Evolutionary conservation across 805 yeast species (phyloP).

Genomic region (Saturnispora bothae): DNA sequence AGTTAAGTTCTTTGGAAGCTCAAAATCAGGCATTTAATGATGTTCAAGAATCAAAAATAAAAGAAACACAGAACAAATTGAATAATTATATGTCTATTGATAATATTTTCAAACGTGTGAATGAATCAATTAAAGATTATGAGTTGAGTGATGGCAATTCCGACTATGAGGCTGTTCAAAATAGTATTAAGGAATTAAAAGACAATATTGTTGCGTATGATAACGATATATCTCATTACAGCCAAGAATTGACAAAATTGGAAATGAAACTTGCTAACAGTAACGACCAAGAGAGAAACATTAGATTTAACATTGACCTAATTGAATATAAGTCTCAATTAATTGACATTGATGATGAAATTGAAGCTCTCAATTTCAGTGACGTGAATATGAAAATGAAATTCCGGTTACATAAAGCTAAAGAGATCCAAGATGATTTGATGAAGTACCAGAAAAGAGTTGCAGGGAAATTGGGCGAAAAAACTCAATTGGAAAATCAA

Average conservation of each 20-base stretch:
- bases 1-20: neutral
- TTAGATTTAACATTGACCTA: conserved; percentile 34
- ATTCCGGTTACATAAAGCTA: conserved; percentile 49
- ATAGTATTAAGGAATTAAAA: conserved; percentile 20
- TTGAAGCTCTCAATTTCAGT: conserved; percentile 29
- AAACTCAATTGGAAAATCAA: conserved; percentile 72
- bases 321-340: conserved; percentile 35
- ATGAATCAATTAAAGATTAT: conserved; percentile 32
- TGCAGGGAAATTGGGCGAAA: conserved; percentile 77
- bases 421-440: conserved; percentile 37
- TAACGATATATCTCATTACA: conserved; percentile 26
- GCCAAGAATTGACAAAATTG: conserved; percentile 53
- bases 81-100: conserved; percentile 34
- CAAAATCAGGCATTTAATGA: neutral
- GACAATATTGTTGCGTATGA: conserved; percentile 3
- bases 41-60: conserved; percentile 2
- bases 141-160: conserved; percentile 27
- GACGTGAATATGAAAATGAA: conserved; percentile 48
- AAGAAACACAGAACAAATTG: conserved; percentile 8
- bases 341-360: conserved; percentile 15
- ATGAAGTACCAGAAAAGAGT: conserved; percentile 49
- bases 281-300: conserved; percentile 48
- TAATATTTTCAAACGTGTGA: conserved; percentile 30
- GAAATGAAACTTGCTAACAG: conserved; percentile 46
- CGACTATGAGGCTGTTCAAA: conserved; percentile 19